Percentiles rank a stretch among this genome's conserved stretches.
Evolutionary conservation across 345 rosid genomes (phyloP).

Genomic region (Odontarrhena argentea): DNA sequence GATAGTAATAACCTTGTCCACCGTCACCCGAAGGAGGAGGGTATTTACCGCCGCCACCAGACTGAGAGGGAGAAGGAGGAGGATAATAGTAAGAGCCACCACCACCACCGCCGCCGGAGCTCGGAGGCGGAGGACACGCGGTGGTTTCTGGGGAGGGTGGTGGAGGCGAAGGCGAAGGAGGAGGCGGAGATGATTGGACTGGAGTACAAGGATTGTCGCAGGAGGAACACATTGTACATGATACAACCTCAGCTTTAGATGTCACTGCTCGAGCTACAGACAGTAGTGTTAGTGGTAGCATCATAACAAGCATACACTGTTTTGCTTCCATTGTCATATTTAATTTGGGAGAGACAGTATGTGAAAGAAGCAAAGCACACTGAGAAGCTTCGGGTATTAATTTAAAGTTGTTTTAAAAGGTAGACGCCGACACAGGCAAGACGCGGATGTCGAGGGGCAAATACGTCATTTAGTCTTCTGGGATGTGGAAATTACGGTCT

Average conservation of each 20-base stretch:
- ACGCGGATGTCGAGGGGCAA: constrained; percentile 27
- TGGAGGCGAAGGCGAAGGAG: constrained; percentile 57
- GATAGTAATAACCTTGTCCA: constrained; percentile 57
- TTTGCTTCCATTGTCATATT: constrained; percentile 36
- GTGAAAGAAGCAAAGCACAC: constrained; percentile 25
- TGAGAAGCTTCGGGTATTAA: no score
- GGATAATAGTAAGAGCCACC: constrained; percentile 50
- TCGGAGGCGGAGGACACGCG: constrained; percentile 70
- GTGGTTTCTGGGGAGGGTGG: constrained; percentile 43
- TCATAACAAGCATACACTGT: constrained; percentile 22
- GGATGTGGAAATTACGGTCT: background rate
- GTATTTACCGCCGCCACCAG: constrained; percentile 44
- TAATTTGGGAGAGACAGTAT: background rate
- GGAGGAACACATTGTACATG: constrained; percentile 87
- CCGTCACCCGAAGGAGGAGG: constrained; percentile 50
- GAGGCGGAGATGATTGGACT: constrained; percentile 47
- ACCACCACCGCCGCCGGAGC: constrained; percentile 47
- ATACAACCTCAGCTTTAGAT: constrained; percentile 57
- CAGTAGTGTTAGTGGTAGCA: background rate
- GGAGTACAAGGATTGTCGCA: constrained; percentile 68
- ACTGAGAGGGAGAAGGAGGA: constrained; percentile 68
- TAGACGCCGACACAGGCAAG: constrained; percentile 29
- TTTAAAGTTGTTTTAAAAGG: background rate
- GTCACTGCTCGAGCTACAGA: constrained; percentile 30
- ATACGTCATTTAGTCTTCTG: constrained; percentile 15